phyloP scores from a whole-genome alignment of 495 filamentous ascomycete genomes.

The Lindgomyces ingoldianus region DNA sequence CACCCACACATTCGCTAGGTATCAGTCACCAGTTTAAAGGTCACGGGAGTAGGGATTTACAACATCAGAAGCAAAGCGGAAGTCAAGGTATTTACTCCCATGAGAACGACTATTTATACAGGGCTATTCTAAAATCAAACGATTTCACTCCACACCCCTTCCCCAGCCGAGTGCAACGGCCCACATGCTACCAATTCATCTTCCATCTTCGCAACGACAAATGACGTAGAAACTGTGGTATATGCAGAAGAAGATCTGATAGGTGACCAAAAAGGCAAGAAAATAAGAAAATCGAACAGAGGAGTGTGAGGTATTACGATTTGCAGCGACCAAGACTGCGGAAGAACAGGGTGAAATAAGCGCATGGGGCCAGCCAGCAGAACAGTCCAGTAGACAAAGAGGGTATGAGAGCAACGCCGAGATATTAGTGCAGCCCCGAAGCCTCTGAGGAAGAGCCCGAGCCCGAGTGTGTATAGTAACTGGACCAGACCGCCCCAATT shows the following conservation, averaged over 20 bases:
- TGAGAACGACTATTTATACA: conserved; percentile 30
- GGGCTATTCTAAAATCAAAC: conserved; percentile 11
- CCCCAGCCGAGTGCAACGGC: no score
- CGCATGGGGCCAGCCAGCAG: conserved; percentile 35
- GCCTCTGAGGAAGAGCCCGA: conserved; percentile 30
- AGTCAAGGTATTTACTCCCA: neutral
- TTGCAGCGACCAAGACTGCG: neutral
- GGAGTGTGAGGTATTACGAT: conserved; percentile 16
- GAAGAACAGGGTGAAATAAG: conserved; percentile 20
- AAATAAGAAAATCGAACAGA: conserved; percentile 17
- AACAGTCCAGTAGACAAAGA: conserved; percentile 20
- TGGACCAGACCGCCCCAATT: conserved; percentile 25
- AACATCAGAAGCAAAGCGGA: no score
- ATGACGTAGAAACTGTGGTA: conserved; percentile 30
- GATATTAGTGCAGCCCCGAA: conserved; percentile 36
- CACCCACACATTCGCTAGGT: neutral
- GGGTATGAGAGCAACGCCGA: conserved; percentile 30
- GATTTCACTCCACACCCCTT: neutral
- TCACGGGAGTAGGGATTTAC: no score
- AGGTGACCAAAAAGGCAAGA: neutral
- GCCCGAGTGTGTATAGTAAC: conserved; percentile 33
- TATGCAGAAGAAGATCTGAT: conserved; percentile 29
- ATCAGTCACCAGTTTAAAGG: no score
- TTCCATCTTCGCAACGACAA: conserved; percentile 12
- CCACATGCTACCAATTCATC: neutral